A percentile compares a stretch with the other conserved stretches of the same genome.
Evolutionary conservation across 2,329 filamentous ascomycete species (phyloP).

Genomic region (Xylaria sp.): DNA sequence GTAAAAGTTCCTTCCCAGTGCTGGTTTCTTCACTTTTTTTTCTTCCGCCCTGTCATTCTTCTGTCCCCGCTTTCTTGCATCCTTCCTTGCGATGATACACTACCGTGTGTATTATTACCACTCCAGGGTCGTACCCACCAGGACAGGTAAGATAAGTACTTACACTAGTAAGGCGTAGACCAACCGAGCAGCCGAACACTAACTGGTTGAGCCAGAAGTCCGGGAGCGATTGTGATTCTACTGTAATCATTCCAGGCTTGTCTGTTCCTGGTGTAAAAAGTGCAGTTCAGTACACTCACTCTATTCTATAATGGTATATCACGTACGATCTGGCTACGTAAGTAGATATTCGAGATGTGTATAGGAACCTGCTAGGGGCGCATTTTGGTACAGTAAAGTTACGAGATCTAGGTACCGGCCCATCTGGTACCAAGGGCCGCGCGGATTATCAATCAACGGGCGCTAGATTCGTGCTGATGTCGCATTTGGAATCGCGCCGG

Average conservation of each 20-base stretch:
- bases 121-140: neutral
- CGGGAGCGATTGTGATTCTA: no score
- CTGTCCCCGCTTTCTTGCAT: slow-evolving; percentile 27
- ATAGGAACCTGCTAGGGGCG: no score
- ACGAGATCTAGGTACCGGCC: neutral
- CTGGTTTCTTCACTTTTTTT: slow-evolving; percentile 1
- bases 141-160: neutral
- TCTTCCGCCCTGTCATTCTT: slow-evolving; percentile 1
- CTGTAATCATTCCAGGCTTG: no score
- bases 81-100: slow-evolving; percentile 2
- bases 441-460: slow-evolving; percentile 36
- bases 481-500: slow-evolving; percentile 34
- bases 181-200: neutral
- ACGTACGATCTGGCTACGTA: no score
- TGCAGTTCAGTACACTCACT: no score
- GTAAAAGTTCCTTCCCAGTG: slow-evolving; percentile 10
- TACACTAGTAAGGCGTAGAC: no score
- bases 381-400: neutral
- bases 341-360: no score
- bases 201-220: no score
- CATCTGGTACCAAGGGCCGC: neutral
- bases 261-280: no score
- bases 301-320: no score
- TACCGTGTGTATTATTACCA: slow-evolving; percentile 12
- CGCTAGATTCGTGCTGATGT: slow-evolving; percentile 25